A percentile compares a stretch with the other conserved stretches of the same genome.
Conservation (phyloP, 2,329 filamentous ascomycete species). For the Cladosporium sp. region DNA sequence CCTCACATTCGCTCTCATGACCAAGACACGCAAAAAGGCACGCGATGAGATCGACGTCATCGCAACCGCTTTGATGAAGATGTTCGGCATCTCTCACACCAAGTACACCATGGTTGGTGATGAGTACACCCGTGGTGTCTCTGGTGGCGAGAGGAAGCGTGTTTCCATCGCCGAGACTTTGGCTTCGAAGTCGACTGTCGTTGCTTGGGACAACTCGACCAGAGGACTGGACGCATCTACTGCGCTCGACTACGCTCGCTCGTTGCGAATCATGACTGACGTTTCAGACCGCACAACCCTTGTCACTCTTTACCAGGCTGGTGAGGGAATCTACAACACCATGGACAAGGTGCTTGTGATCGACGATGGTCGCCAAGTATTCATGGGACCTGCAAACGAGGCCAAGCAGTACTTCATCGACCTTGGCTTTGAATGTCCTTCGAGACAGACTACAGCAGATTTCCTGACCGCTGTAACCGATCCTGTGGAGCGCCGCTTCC, state of each 20-base stretch:
- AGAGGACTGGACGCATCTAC: constrained; percentile 76
- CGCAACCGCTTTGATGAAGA: constrained; percentile 65
- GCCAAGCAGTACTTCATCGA: constrained; percentile 64
- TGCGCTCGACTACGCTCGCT: constrained; percentile 72
- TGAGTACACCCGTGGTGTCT: constrained; percentile 67
- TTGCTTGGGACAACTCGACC: constrained; percentile 77
- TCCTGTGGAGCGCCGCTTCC: constrained; percentile 65
- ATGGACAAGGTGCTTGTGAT: constrained; percentile 82
- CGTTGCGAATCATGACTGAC: constrained; percentile 75
- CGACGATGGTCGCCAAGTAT: constrained; percentile 66
- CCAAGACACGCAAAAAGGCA: constrained; percentile 67
- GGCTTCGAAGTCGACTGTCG: constrained; percentile 67
- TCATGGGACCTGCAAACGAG: constrained; percentile 57
- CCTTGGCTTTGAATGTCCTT: constrained; percentile 58
- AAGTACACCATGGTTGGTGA: constrained; percentile 73
- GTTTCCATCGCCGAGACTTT: constrained; percentile 75
- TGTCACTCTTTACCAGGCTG: constrained; percentile 68
- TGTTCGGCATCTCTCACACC: constrained; percentile 76
- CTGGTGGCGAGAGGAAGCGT: constrained; percentile 75
- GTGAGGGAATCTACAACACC: constrained; percentile 64
- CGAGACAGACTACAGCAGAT: constrained; percentile 68
- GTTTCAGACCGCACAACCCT: constrained; percentile 67
- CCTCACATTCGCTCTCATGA: constrained; percentile 68
- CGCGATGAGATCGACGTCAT: constrained; percentile 63
- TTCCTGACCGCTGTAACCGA: constrained; percentile 75